Base-by-base conservation (phyloP, 257 asterid species). In the Prunella vulgaris region DNA sequence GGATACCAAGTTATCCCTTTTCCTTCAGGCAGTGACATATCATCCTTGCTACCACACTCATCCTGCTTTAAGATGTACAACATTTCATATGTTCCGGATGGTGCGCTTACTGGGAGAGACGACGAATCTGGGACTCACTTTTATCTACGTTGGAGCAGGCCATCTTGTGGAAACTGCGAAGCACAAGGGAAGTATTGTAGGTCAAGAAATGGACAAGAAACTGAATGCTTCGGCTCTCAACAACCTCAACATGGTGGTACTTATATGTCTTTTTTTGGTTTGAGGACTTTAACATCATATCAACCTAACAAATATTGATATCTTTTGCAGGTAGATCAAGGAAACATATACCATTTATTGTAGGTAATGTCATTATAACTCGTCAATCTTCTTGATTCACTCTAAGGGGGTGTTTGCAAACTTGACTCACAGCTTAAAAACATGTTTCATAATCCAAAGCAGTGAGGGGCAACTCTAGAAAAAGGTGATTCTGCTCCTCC, bases 41-140 rank as follows among this genome's bases (percentile, higher is more conserved):
- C 49, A 5, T 4, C 38, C 24, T 49, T 79, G 78, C 76, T 69
- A 2, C 67, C 75, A n/a, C 32, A 62, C 38, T 79, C 84, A 14
- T 56, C 81, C 18, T 79, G 84, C 25, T 75, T 79, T 42, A 75
- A 58, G 84, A 79, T 75, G 80, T 79, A 76, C 68, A 68, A 49
- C 65, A 49, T 76, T 46, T 79, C 76, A 13, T 62, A 24, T 40
- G 35, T 79, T 5, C 84, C 80, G 0, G 67, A 63, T 10, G 37
- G 49, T n/a, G 49, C 64, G 1, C 70, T 79, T 48, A 48, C 53
- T 1, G 67, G 69, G 72, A 25, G 32, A 62, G 58, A 28, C 7
- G 73, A 62, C 8, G 71, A 51, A 1, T 71, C 17, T 49, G 65
- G 76, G 18, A 1, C 65, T 37, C 73, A 10, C 5, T 71, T 71